Percentiles rank a stretch among this genome's conserved stretches.
Evolutionary conservation across 2,329 filamentous ascomycete genomes (phyloP).

Genomic region (Aspergillus terreus): DNA sequence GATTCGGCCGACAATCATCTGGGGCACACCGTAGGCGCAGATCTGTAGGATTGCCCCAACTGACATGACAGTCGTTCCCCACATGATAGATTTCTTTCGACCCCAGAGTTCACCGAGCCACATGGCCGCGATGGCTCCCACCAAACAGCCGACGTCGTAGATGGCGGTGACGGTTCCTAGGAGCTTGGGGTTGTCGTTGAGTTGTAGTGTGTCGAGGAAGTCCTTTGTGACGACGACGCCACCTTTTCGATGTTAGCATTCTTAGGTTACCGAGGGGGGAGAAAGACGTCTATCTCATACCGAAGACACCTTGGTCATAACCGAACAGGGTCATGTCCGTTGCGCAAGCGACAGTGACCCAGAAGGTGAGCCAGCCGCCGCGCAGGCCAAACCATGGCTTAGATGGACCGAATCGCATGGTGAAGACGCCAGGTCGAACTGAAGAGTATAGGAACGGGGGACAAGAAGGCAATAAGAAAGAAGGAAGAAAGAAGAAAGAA

Average conservation of each 20-base stretch:
- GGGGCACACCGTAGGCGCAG: conserved; percentile 36
- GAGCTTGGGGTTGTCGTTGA: neutral
- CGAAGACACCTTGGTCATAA: conserved; percentile 2
- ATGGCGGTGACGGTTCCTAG: conserved; percentile 8
- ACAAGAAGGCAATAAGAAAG: no score
- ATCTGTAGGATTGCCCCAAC: conserved; percentile 45
- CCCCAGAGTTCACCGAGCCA: conserved; percentile 45
- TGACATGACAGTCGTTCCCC: conserved; percentile 41
- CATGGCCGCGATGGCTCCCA: conserved; percentile 42
- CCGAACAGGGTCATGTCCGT: conserved; percentile 1
- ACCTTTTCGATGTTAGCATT: neutral
- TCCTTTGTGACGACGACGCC: neutral
- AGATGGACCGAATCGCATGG: no score
- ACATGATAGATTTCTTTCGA: conserved; percentile 37
- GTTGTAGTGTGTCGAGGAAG: neutral
- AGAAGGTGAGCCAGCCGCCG: neutral
- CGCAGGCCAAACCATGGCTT: neutral
- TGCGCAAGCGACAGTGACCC: neutral
- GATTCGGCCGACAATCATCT: conserved; percentile 36
- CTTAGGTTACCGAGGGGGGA: neutral
- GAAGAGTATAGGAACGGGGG: no score
- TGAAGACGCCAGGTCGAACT: no score
- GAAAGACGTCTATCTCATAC: neutral
- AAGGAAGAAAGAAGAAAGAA: no score
- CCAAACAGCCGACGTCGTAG: conserved; percentile 27